Evolutionary conservation across 345 rosid genomes (phyloP).

Genomic region (Eucalyptus tenuipes): DNA sequence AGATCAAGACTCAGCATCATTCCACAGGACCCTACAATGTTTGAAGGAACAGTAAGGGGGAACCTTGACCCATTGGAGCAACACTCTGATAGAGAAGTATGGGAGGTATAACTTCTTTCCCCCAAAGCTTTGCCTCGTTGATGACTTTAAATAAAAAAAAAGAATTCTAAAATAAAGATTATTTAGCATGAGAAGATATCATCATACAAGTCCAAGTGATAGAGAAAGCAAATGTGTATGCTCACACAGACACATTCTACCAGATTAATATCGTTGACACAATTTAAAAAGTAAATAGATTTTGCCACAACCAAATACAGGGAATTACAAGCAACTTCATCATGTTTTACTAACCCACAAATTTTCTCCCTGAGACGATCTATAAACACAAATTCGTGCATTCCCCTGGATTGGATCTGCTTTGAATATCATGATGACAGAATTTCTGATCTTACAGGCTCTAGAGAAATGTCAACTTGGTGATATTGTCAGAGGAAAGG

Average conservation of each 20-base stretch:
- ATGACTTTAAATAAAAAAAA: not conserved
- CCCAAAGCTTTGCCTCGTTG: not conserved
- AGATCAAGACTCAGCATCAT: constrained; percentile 88
- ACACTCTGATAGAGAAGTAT: constrained; percentile 48
- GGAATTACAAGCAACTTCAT: not conserved
- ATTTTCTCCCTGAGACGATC: not conserved
- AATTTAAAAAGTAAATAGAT: not conserved
- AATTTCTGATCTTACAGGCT: constrained; percentile 27
- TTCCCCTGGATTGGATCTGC: not conserved
- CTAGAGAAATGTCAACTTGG: constrained; percentile 83
- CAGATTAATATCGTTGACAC: not conserved
- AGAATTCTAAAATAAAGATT: not conserved
- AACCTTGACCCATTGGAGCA: constrained; percentile 77
- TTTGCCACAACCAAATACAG: not conserved
- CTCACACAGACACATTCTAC: not conserved
- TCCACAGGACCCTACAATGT: constrained; percentile 96
- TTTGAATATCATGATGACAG: not conserved
- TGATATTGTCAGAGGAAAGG: constrained; percentile 50
- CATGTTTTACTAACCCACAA: not conserved
- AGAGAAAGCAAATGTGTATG: not conserved
- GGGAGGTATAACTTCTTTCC: constrained; percentile 50
- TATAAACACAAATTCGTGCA: not conserved
- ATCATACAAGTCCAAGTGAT: not conserved
- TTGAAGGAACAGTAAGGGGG: constrained; percentile 81
- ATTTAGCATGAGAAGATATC: not conserved